Evolutionary conservation across 108 stramenopile species (phyloP).

Genomic region (Cylindrotheca fusiformis): DNA sequence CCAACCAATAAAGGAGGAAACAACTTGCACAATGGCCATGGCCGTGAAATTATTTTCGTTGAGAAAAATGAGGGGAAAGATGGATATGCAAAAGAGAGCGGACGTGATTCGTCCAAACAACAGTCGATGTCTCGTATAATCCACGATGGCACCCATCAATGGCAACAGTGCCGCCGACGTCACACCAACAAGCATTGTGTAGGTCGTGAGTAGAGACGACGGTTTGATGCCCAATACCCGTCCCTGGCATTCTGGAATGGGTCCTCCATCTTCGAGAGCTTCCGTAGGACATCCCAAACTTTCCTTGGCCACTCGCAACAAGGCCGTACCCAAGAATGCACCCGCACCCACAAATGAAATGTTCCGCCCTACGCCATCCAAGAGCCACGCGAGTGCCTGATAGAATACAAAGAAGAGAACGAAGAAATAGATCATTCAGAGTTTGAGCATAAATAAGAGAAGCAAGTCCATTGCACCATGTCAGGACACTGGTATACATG

Average conservation of each 20-base stretch:
- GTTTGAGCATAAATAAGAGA: no score
- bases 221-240: constrained; percentile 64
- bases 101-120: constrained; percentile 45
- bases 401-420: not conserved
- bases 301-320: constrained; percentile 57
- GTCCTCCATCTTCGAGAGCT: constrained; percentile 31
- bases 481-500: no score
- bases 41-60: constrained; percentile 52
- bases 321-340: constrained; percentile 63
- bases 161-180: constrained; percentile 41
- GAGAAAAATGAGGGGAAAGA: constrained; percentile 59
- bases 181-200: constrained; percentile 63
- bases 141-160: constrained; percentile 70
- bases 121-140: constrained; percentile 61
- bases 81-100: constrained; percentile 32
- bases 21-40: constrained; percentile 41
- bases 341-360: constrained; percentile 54
- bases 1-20: constrained; percentile 58
- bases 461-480: no score
- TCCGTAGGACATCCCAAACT: constrained; percentile 57
- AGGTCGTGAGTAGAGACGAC: constrained; percentile 66
- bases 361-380: constrained; percentile 45
- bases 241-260: constrained; percentile 50
- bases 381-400: constrained; percentile 58
- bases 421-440: not conserved